These are phyloP conservation scores for Trichoderma sp. DNA, from an alignment of 2,329 filamentous ascomycete genomes.

Conservation along the genomic window DNA sequence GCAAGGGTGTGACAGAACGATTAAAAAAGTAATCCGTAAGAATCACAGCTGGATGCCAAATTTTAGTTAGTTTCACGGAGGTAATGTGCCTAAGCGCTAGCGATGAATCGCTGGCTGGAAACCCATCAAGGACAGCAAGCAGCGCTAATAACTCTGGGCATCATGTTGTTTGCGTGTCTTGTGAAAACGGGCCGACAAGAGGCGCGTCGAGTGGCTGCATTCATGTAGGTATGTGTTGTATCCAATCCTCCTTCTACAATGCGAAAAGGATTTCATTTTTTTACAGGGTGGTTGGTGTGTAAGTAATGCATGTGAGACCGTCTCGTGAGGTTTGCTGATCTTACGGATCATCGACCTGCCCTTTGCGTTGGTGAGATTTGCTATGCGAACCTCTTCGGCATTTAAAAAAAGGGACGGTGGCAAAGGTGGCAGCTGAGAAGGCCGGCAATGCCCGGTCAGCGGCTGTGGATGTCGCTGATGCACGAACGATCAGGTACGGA, in stretches of 20 bases:
- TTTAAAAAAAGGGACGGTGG: background rate
- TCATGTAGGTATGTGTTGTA: background rate
- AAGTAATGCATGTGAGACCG: background rate
- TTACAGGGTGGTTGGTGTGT: background rate
- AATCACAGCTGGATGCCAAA: background rate
- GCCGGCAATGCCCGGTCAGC: background rate
- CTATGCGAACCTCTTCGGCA: background rate
- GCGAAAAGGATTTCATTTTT: background rate
- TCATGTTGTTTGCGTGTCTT: background rate
- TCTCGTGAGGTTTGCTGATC: background rate
- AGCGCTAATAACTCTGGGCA: background rate
- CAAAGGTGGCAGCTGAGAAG: background rate
- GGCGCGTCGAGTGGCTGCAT: background rate
- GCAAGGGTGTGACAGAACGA: background rate
- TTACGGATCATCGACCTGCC: slow-evolving; percentile 14
- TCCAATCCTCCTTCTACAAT: background rate
- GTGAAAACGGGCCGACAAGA: slow-evolving; percentile 3
- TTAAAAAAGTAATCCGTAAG: background rate
- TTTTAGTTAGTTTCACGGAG: background rate
- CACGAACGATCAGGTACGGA: background rate
- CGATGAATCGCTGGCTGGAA: no score
- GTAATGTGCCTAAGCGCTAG: background rate
- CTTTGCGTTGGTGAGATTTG: background rate
- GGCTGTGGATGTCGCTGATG: background rate
- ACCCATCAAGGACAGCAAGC: background rate